Conservation (phyloP, 306 rosid species). For the Gastrolobium villosum region DNA sequence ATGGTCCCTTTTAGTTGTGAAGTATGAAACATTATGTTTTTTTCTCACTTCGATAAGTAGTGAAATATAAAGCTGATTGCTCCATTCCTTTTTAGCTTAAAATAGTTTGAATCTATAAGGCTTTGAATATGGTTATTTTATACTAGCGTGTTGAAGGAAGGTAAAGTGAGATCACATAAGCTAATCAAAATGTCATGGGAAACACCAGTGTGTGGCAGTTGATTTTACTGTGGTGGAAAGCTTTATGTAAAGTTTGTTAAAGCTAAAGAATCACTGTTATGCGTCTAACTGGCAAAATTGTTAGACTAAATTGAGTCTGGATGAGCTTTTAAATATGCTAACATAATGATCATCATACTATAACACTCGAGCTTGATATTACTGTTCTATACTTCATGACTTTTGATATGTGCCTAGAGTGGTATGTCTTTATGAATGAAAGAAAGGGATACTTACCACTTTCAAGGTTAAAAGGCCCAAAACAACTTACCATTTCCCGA, state of each 20-base stretch:
- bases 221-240: constrained; percentile 11
- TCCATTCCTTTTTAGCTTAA: constrained; percentile 16
- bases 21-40: background rate
- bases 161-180: constrained; percentile 8
- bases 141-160: constrained; percentile 1
- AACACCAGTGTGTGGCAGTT: background rate
- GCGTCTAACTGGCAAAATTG: background rate
- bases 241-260: constrained; percentile 3
- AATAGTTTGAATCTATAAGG: background rate
- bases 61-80: constrained; percentile 11
- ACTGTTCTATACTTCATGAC: constrained; percentile 17
- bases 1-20: constrained; percentile 4
- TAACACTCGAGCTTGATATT: constrained; percentile 4
- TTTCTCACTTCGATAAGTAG: background rate
- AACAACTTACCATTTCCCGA: constrained; percentile 23
- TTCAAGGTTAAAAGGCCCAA: constrained; percentile 22
- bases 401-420: background rate
- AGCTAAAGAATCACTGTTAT: background rate
- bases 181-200: constrained; percentile 16
- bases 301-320: constrained; percentile 27
- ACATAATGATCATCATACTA: constrained; percentile 1
- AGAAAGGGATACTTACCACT: constrained; percentile 5
- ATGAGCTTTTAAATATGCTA: constrained; percentile 18
- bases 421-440: constrained; percentile 22
- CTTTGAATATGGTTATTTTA: background rate